Evolutionary conservation across 805 yeast species (phyloP).

Genomic region (Candida ascalaphidarum): DNA sequence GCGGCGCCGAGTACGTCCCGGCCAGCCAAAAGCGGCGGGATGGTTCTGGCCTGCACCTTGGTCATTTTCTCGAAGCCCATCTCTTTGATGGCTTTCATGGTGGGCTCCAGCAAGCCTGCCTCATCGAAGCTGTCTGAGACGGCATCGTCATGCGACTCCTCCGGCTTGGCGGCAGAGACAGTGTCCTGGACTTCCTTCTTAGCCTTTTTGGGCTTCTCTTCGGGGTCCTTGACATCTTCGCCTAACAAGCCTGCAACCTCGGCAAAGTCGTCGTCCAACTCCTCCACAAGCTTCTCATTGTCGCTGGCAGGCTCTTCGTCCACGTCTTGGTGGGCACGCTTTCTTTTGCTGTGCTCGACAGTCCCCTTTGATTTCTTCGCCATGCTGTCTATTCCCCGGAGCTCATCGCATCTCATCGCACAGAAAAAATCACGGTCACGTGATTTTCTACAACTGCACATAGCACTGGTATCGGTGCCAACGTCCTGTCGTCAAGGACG

Average conservation of each 20-base stretch:
- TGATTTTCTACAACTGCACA: too few relatives aligned
- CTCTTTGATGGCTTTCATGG: slow-evolving; percentile 67
- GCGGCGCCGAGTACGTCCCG: slow-evolving; percentile 99
- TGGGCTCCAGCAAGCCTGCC: slow-evolving; percentile 67
- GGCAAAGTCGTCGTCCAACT: slow-evolving; percentile 47
- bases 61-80: slow-evolving; percentile 95
- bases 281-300: slow-evolving; percentile 40
- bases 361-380: neutral
- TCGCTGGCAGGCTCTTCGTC: slow-evolving; percentile 18
- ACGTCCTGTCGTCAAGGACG: too few relatives aligned
- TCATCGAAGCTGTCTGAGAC: slow-evolving; percentile 24
- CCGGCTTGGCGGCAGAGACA: slow-evolving; percentile 21
- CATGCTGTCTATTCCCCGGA: neutral
- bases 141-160: slow-evolving; percentile 18
- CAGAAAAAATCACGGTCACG: too few relatives aligned
- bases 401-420: too few relatives aligned
- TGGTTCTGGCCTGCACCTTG: slow-evolving; percentile 88
- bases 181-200: slow-evolving; percentile 11
- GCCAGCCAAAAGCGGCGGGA: slow-evolving; percentile 94
- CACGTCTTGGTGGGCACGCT: slow-evolving; percentile 21
- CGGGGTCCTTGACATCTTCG: slow-evolving; percentile 33
- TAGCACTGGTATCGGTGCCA: too few relatives aligned
- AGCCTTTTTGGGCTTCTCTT: slow-evolving; percentile 13
- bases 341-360: too few relatives aligned
- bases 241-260: slow-evolving; percentile 50